phyloP scores from a whole-genome alignment of 495 filamentous ascomycete genomes.

The Aspergillus taichungensis region DNA sequence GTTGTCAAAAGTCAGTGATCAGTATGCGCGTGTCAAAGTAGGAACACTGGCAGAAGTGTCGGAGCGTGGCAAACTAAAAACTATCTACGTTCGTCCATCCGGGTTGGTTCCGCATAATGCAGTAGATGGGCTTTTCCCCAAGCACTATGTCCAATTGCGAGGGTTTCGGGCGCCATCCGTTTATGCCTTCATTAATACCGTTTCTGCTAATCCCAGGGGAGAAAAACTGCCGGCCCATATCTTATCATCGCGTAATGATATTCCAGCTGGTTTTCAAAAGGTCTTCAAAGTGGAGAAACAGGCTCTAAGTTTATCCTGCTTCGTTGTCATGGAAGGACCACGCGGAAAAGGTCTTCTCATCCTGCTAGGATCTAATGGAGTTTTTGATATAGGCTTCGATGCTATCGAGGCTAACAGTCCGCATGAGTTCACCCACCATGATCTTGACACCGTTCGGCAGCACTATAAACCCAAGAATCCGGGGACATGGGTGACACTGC shows the following conservation, averaged over 20 bases:
- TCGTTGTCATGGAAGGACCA: neutral
- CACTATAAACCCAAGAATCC: neutral
- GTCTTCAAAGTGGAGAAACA: neutral
- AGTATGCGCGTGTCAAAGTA: neutral
- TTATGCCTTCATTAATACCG: neutral
- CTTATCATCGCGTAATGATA: neutral
- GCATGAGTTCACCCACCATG: neutral
- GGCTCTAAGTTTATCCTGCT: neutral
- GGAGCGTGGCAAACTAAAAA: neutral
- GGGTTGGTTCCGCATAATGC: neutral
- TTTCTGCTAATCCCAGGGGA: neutral
- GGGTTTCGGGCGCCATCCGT: neutral
- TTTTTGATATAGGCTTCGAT: neutral
- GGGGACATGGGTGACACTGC: neutral
- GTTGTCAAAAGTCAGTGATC: neutral
- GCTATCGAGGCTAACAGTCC: neutral
- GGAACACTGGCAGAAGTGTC: neutral
- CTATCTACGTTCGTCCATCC: neutral
- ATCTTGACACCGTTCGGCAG: neutral
- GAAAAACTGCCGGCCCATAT: neutral
- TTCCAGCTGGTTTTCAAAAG: too few relatives aligned
- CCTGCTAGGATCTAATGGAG: neutral
- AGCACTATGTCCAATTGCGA: neutral
- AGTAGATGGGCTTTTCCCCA: neutral
- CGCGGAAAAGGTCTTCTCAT: neutral